phyloP scores from a whole-genome alignment of 176 grass and related monocot genomes.

The Musa beccarii region DNA sequence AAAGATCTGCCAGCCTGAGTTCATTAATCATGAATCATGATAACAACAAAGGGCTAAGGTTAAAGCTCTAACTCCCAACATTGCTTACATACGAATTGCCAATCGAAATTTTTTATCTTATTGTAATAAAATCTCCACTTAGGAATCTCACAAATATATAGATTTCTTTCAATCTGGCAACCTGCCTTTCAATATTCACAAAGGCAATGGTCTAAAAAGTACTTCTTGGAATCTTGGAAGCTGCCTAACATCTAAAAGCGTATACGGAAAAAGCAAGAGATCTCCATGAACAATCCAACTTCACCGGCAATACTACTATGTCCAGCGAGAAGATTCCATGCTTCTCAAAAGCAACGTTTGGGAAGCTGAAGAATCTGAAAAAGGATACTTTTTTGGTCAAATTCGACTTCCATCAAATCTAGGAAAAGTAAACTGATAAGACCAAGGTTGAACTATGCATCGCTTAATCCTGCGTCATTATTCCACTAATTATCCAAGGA shows the following conservation, averaged over 20 bases:
- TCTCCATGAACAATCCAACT: neutral
- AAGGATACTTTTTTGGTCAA: neutral
- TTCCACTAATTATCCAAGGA: neutral
- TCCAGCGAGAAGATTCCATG: neutral
- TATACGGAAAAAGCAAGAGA: neutral
- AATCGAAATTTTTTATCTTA: neutral
- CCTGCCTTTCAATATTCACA: neutral
- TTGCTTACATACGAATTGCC: neutral
- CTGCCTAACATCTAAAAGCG: neutral
- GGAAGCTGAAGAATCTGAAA: neutral
- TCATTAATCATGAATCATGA: neutral
- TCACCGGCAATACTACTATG: neutral
- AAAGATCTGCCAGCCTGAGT: neutral
- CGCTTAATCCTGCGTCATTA: neutral
- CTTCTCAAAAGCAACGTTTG: neutral
- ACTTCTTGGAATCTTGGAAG: neutral
- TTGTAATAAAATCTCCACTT: neutral
- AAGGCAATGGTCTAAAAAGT: neutral
- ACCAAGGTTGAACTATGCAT: neutral
- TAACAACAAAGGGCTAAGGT: neutral
- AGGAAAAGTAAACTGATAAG: neutral
- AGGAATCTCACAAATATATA: neutral
- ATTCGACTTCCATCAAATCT: neutral
- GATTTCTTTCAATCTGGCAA: neutral
- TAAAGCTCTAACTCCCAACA: neutral